Evolutionary conservation across 352 stramenopile species (phyloP).

Genomic region (Phytophthora pini): DNA sequence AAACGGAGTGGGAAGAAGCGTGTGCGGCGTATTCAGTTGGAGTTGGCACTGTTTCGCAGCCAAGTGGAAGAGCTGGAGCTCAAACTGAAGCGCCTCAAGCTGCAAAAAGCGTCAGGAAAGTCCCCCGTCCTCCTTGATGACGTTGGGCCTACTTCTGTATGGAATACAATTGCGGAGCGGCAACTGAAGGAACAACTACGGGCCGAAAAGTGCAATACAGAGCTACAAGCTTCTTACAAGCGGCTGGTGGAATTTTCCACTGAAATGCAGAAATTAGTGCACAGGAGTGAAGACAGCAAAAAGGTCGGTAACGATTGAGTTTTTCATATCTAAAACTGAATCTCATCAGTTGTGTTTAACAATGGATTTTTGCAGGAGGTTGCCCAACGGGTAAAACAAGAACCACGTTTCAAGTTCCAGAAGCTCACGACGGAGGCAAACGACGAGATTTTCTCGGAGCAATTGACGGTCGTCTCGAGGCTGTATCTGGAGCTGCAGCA

Average conservation of each 20-base stretch:
- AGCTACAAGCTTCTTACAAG: constrained; percentile 8
- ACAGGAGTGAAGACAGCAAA: not conserved
- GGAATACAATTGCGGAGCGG: constrained; percentile 25
- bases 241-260: constrained; percentile 1
- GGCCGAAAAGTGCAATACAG: constrained; percentile 25
- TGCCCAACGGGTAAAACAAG: not conserved
- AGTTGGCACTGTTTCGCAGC: constrained; percentile 32
- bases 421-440: not conserved
- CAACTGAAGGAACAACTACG: constrained; percentile 24
- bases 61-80: constrained; percentile 39
- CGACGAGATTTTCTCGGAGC: constrained; percentile 14
- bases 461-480: not conserved
- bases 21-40: constrained; percentile 22
- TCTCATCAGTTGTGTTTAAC: too few species aligned
- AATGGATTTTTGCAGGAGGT: not conserved
- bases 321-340: too few species aligned
- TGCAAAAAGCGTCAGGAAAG: not conserved
- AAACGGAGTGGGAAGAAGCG: constrained; percentile 9
- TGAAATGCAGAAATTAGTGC: not conserved
- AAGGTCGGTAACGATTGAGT: not conserved
- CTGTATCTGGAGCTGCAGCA: constrained; percentile 12
- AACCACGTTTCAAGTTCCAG: not conserved
- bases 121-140: too few species aligned
- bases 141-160: constrained; percentile 1
- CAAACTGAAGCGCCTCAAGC: constrained; percentile 21